These are phyloP conservation scores for Diplotaxis tenuifolia DNA, from an alignment of 345 rosid genomes.

Conservation along the genomic window DNA sequence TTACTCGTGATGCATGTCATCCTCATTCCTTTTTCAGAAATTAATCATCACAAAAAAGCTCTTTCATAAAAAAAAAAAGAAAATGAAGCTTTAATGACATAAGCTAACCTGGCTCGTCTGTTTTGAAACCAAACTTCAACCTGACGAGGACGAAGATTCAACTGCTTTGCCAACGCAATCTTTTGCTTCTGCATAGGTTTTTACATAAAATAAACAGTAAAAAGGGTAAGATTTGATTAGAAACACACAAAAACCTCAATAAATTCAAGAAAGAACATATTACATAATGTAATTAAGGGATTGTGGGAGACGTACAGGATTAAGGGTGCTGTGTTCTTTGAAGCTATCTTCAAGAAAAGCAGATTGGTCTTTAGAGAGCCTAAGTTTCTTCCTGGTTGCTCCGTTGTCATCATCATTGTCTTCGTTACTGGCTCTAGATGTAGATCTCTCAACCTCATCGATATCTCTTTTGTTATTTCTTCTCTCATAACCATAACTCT, in stretches of 20 bases:
- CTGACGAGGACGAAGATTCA: slow-evolving; percentile 91
- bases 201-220: neutral
- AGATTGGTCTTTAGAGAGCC: slow-evolving; percentile 86
- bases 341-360: slow-evolving; percentile 95
- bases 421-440: slow-evolving; percentile 77
- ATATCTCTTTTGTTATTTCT: slow-evolving; percentile 50
- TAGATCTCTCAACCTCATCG: slow-evolving; percentile 49
- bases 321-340: slow-evolving; percentile 83
- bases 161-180: slow-evolving; percentile 74
- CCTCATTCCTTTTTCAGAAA: slow-evolving; percentile 28
- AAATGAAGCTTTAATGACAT: neutral
- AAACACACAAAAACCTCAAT: neutral
- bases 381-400: slow-evolving; percentile 83
- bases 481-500: slow-evolving; percentile 41
- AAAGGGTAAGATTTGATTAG: neutral
- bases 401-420: slow-evolving; percentile 70
- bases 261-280: neutral
- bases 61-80: neutral
- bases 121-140: slow-evolving; percentile 99
- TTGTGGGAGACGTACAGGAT: slow-evolving; percentile 61
- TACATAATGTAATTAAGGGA: neutral
- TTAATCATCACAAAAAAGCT: slow-evolving; percentile 21
- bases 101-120: slow-evolving; percentile 83
- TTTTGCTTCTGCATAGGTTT: slow-evolving; percentile 64
- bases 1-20: slow-evolving; percentile 41